Base-by-base conservation (phyloP, 345 rosid species). In the Eucalyptus cladocalyx region DNA sequence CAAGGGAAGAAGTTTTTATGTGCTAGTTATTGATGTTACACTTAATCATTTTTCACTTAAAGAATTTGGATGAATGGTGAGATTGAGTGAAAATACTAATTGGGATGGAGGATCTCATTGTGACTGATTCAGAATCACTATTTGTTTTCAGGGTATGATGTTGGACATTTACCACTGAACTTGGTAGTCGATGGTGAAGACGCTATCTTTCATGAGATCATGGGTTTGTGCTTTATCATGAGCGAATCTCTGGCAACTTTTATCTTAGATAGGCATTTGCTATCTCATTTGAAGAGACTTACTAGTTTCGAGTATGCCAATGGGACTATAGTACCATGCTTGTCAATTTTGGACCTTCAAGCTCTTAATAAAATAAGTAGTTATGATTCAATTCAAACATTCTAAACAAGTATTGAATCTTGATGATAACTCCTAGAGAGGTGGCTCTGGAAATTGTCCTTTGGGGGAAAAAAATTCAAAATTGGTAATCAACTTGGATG, bases 171-270 rank as follows among this genome's bases (percentile, higher is more conserved):
- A 34, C 13, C 26, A 10, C 4, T 2, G 2, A 72, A 19, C 43
- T 18, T 9, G 21, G 21, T 72, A 72, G 14, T 18, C 81, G 14
- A 72, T 0, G 2, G 3, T 72, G 43, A 72, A 72, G 0, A 18
- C 0, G 11, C 81, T 17, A 34, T 34, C 81, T 34, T 72, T 72
- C 26, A 18, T 19, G 43, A 72, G 81, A 72, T 69, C 3, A 18
- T 18, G 1, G 12, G 14, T 18, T 34, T 0, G 14, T 18, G 24
- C 4, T 40, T 0, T 18, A 9, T 69, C 42, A 69, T 32, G 21
- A 15, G 9, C 3, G 2, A 28, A 28, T 26, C 19, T 65, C 5
- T 14, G 1, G 4, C 34, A 30, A 30, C 1, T 30, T 7, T 15
- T 62, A 10, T 67, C 23, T n/a, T 32, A 1, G 34, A 9, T 8